Evolutionary conservation across 768 basidiomycete genomes (phyloP).

Genomic region (Neoboletus magnificus): DNA sequence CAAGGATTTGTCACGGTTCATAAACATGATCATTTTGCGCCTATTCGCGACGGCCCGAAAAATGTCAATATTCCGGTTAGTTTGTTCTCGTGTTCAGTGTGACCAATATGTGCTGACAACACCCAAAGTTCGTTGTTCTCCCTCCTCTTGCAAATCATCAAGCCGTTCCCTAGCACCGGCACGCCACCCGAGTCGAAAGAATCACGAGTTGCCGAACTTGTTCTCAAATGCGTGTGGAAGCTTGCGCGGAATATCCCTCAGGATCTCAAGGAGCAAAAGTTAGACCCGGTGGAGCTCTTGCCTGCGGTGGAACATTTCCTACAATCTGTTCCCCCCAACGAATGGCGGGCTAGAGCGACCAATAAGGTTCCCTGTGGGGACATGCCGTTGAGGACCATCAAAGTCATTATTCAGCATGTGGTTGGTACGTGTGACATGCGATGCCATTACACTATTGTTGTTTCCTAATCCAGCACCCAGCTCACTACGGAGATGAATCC

Average conservation of each 20-base stretch:
- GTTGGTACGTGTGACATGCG: slow-evolving; percentile 63
- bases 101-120: slow-evolving; percentile 4
- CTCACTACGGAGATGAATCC: slow-evolving; percentile 82
- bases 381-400: slow-evolving; percentile 96
- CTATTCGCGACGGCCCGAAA: slow-evolving; percentile 87
- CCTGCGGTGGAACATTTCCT: slow-evolving; percentile 93
- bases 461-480: slow-evolving; percentile 36
- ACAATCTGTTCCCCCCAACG: slow-evolving; percentile 89
- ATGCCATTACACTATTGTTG: slow-evolving; percentile 1
- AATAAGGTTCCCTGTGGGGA: slow-evolving; percentile 94
- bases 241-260: slow-evolving; percentile 91
- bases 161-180: slow-evolving; percentile 76
- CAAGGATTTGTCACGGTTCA: slow-evolving; percentile 91
- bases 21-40: slow-evolving; percentile 97
- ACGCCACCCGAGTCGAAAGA: slow-evolving; percentile 75
- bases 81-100: not conserved
- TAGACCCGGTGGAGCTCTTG: slow-evolving; percentile 88
- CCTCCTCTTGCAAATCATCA: slow-evolving; percentile 76
- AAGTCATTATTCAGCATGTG: slow-evolving; percentile 96
- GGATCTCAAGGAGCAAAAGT: slow-evolving; percentile 72
- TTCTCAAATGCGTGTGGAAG: slow-evolving; percentile 98
- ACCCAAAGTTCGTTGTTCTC: slow-evolving; percentile 56
- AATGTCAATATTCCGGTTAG: slow-evolving; percentile 89
- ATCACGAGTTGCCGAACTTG: slow-evolving; percentile 87
- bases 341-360: slow-evolving; percentile 90